Conservation (phyloP, 2,329 filamentous ascomycete genomes). For the Colletotrichum coccodes region DNA sequence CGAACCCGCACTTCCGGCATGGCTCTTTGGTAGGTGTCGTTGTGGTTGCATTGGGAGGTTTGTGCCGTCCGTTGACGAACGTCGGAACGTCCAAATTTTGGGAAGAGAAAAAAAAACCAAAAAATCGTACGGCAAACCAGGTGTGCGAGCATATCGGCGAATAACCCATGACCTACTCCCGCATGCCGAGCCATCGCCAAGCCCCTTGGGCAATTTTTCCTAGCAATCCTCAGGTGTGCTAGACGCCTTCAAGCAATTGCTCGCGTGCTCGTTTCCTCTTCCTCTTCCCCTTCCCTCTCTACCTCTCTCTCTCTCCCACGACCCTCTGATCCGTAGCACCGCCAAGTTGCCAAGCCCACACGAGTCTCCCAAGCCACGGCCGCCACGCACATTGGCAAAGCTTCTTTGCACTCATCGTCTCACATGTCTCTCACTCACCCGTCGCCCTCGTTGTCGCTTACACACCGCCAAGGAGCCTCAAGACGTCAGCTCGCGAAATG, state of each 20-base stretch:
- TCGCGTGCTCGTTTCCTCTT: conserved; percentile 30
- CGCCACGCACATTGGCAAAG: conserved; percentile 33
- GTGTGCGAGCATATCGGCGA: background rate
- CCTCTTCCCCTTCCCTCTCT: background rate
- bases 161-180: conserved; percentile 1
- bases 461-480: background rate
- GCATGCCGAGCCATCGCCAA: conserved; percentile 32
- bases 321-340: background rate
- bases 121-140: conserved; percentile 23
- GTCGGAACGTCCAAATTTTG: background rate
- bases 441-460: background rate
- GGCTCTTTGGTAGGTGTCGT: background rate
- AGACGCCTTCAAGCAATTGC: conserved; percentile 28
- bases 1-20: conserved; percentile 33
- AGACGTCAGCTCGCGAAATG: background rate
- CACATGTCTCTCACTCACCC: background rate
- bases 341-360: conserved; percentile 25
- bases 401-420: conserved; percentile 29
- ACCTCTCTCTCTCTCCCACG: background rate
- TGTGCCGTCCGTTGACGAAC: background rate
- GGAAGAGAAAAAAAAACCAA: background rate
- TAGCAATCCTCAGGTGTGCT: background rate
- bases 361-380: conserved; percentile 18
- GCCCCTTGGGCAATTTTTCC: background rate
- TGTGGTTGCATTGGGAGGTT: background rate